Conservation (phyloP, 352 stramenopile genomes). For the Pythium rhizo-oryzae region DNA sequence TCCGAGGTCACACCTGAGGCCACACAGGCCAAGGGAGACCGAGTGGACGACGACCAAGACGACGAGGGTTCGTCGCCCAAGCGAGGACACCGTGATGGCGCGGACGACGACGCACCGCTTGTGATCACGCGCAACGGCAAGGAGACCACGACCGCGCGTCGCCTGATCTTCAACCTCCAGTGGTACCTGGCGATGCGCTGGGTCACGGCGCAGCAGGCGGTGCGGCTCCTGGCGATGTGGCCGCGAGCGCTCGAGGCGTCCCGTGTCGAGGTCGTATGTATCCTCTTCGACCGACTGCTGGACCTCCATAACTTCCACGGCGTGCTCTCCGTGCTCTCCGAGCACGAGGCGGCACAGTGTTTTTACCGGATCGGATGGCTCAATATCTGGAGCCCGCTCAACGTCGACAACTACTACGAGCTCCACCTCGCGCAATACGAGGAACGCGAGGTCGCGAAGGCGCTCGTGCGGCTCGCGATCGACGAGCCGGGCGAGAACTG, state of each 20-base stretch:
- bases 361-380: slow-evolving; percentile 76
- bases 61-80: neutral
- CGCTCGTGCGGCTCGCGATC: slow-evolving; percentile 75
- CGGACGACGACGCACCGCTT: slow-evolving; percentile 23
- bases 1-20: neutral
- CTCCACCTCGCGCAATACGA: slow-evolving; percentile 66
- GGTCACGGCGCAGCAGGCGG: slow-evolving; percentile 64
- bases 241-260: slow-evolving; percentile 45
- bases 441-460: slow-evolving; percentile 72
- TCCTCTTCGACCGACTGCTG: slow-evolving; percentile 68
- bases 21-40: too few relatives aligned
- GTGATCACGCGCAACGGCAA: slow-evolving; percentile 37
- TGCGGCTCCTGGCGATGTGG: slow-evolving; percentile 54
- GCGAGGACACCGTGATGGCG: neutral
- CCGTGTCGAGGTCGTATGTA: slow-evolving; percentile 63
- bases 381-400: slow-evolving; percentile 68
- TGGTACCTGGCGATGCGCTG: slow-evolving; percentile 72
- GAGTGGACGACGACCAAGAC: slow-evolving; percentile 10
- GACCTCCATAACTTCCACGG: slow-evolving; percentile 77
- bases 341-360: slow-evolving; percentile 59
- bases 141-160: slow-evolving; percentile 53
- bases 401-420: slow-evolving; percentile 81
- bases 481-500: slow-evolving; percentile 84
- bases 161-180: slow-evolving; percentile 71
- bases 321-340: slow-evolving; percentile 54